phyloP scores from a whole-genome alignment of 805 yeast species.

The Spathaspora arborariae region DNA sequence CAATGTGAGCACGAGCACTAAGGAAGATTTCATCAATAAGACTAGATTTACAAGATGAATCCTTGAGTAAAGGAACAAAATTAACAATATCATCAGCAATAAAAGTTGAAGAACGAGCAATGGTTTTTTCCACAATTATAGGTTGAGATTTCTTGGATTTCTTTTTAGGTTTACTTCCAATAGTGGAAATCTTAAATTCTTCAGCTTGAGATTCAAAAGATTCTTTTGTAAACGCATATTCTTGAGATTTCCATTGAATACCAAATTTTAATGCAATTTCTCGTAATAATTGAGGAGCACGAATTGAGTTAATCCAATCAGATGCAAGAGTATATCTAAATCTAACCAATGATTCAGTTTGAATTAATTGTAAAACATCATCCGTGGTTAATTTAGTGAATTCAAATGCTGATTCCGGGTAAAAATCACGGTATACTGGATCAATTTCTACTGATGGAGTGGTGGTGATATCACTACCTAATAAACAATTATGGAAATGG shows the following conservation, averaged over 20 bases:
- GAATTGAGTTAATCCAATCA: constrained; percentile 42
- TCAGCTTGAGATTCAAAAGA: constrained; percentile 29
- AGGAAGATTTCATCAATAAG: constrained; percentile 74
- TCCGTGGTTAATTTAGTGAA: constrained; percentile 46
- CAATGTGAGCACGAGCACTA: constrained; percentile 46
- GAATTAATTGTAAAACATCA: constrained; percentile 41
- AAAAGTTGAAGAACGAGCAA: constrained; percentile 41
- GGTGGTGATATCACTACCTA: constrained; percentile 48
- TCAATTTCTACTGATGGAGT: constrained; percentile 40
- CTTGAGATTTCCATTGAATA: constrained; percentile 69
- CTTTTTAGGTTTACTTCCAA: constrained; percentile 24
- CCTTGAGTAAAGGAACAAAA: constrained; percentile 74
- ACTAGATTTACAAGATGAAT: constrained; percentile 60
- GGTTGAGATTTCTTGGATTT: constrained; percentile 25
- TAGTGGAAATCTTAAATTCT: constrained; percentile 15
- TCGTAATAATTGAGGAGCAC: constrained; percentile 52
- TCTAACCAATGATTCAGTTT: constrained; percentile 53
- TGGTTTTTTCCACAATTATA: constrained; percentile 9
- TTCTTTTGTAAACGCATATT: constrained; percentile 47
- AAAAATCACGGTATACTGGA: constrained; percentile 38
- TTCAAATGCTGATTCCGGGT: constrained; percentile 34
- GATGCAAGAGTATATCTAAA: constrained; percentile 57
- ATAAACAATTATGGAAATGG: constrained; percentile 67
- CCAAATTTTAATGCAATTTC: constrained; percentile 77
- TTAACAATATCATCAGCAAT: constrained; percentile 59